These are phyloP conservation scores for Aspergillus fructus DNA, from an alignment of 2,329 filamentous ascomycete genomes.

Conservation along the genomic window DNA sequence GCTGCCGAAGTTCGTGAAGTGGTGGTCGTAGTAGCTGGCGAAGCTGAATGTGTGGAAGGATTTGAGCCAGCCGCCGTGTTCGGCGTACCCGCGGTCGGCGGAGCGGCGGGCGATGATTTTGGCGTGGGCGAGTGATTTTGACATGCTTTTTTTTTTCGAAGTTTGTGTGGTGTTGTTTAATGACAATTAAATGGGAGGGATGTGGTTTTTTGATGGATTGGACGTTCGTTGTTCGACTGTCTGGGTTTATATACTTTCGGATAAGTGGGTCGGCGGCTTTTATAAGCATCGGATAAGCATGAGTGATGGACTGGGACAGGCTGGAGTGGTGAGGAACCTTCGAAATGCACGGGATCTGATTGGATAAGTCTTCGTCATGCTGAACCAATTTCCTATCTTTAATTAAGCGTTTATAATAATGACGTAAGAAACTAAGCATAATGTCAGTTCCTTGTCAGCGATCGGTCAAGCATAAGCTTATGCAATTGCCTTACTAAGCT, in stretches of 20 bases:
- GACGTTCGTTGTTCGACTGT: too few relatives aligned
- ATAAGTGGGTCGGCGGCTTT: not conserved
- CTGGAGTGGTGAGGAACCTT: too few relatives aligned
- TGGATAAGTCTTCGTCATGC: not conserved
- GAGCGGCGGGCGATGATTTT: conserved; percentile 76
- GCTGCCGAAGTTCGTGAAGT: conserved; percentile 68
- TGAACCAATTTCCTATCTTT: not conserved
- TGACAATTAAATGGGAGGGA: too few relatives aligned
- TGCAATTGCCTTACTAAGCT: not conserved
- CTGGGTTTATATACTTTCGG: not conserved
- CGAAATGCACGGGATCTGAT: not conserved
- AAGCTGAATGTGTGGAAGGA: conserved; percentile 86
- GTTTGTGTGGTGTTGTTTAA: not conserved
- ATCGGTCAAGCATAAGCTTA: not conserved
- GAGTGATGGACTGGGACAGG: not conserved
- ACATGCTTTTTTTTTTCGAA: conserved; percentile 45
- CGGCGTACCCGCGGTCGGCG: conserved; percentile 68
- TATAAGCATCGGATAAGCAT: conserved; percentile 5
- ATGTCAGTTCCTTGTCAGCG: not conserved
- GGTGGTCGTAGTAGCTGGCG: conserved; percentile 67
- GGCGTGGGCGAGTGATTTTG: conserved; percentile 63
- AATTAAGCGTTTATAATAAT: not conserved
- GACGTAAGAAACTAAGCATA: not conserved
- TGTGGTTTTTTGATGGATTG: not conserved
- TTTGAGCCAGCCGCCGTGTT: conserved; percentile 87